These are phyloP conservation scores for Hypoxylon sp. DNA, from an alignment of 2,329 filamentous ascomycete genomes.

Conservation along the genomic window DNA sequence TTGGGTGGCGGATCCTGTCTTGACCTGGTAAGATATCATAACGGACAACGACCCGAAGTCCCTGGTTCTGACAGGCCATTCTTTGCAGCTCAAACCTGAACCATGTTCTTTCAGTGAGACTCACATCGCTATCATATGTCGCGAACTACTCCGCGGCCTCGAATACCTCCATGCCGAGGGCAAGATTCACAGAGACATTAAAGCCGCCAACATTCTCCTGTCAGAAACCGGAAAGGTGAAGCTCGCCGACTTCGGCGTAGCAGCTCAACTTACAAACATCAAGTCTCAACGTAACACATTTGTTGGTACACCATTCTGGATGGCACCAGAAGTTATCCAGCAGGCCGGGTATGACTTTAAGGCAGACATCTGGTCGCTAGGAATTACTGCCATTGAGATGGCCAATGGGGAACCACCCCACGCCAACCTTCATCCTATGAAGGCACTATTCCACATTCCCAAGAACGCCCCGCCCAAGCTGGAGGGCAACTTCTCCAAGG, in stretches of 20 bases:
- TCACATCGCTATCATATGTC: constrained; percentile 94
- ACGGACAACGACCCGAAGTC: background rate
- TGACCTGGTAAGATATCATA: constrained; percentile 77
- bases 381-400: constrained; percentile 92
- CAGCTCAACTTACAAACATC: constrained; percentile 95
- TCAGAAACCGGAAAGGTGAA: constrained; percentile 93
- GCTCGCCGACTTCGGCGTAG: constrained; percentile 96
- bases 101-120: constrained; percentile 80
- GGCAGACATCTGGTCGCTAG: constrained; percentile 93
- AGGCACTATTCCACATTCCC: constrained; percentile 91
- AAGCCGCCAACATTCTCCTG: constrained; percentile 96
- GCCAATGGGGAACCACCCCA: constrained; percentile 91
- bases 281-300: constrained; percentile 98
- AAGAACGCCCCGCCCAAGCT: constrained; percentile 88
- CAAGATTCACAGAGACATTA: constrained; percentile 97
- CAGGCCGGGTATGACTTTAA: constrained; percentile 88
- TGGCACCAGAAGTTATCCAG: constrained; percentile 95
- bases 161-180: constrained; percentile 95
- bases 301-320: constrained; percentile 97
- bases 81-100: constrained; percentile 83
- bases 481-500: constrained; percentile 87
- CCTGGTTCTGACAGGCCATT: constrained; percentile 52
- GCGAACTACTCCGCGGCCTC: constrained; percentile 88
- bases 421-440: constrained; percentile 90
- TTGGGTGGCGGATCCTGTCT: constrained; percentile 95